Evolutionary conservation across 2,329 filamentous ascomycete genomes (phyloP), one percentile per base, ranked within the genome.

Genomic region (Neocatenulostroma microsporum): DNA sequence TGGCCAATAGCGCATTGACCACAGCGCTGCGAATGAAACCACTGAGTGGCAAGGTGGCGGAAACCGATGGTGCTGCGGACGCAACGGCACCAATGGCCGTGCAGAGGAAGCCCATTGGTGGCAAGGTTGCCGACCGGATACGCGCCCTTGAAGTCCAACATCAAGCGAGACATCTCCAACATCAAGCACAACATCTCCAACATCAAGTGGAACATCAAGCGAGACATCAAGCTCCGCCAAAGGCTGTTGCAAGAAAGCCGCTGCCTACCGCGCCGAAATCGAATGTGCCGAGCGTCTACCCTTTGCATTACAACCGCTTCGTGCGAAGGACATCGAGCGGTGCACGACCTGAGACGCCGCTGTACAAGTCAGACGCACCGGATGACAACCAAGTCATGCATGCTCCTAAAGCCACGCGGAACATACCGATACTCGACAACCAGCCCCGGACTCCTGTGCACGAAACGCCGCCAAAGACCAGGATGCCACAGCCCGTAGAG

Each of bases 241-340:
- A 32, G 14, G 14, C 26, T 14, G 28, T 19, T 19, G 17, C 17
- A 19, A 30, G 18, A 30, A 10, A 30, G 8, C 14, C 18, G 28
- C 14, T 31, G n/a, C 49, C 51, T 9, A 25, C 51, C 8, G n/a
- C n/a, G n/a, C n/a, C n/a, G n/a, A n/a, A n/a, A n/a, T n/a, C n/a
- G n/a, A n/a, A n/a, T n/a, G n/a, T n/a, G n/a, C n/a, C n/a, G n/a
- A n/a, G n/a, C n/a, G 45, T 56, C 9, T 56, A 50, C 32, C 54
- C 54, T 2, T 32, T 55, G 21, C 54, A 53, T 29, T 39, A 54
- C 15, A 46, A 44, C 18, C 47, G 44, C 4, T 55, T 55, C 25
- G 39, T 37, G 8, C 40, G 54, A 11, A 41, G 54, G 32, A n/a
- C n/a, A n/a, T 42, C 41, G 12, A 40, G 46, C 30, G 42, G 43